Base-by-base conservation (phyloP, 1,284 basidiomycete species). In the Fomes fomentarius region DNA sequence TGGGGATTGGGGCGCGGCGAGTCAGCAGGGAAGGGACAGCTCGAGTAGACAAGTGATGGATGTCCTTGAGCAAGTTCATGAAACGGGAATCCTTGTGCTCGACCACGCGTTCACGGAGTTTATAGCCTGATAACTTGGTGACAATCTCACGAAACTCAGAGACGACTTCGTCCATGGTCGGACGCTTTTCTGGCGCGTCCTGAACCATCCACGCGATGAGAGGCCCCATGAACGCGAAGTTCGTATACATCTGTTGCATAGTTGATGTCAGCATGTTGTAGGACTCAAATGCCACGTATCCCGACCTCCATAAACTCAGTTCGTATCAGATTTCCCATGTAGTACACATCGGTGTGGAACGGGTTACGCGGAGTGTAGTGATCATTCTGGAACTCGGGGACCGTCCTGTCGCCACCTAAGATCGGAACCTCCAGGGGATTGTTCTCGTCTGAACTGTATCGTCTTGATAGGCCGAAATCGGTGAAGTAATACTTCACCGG, bases 401-500 rank as follows among this genome's bases (percentile, higher is more conserved):
- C 46, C 3, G 58, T 48, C 37, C 54, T 57, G 37, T 57, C 50
- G 8, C 51, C 38, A 9, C 47, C 25, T 12, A 33, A 14, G 10
- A 62, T 54, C 1, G 55, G 58, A 17, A 41, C 17, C 26, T 65
- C 64, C 0, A 47, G 51, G 11, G 17, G 41, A n/a, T 19, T 14
- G 2, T 14, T 30, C 28, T 56, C 17, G 1, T 45, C 33, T 11
- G 41, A 25, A 43, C 54, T 33, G 45, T 64, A 64, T 11, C 49
- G 55, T 14, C 69, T 58, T 5, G 75, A 74, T 7, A 72, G 42
- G 1, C 71, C 72, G 12, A 75, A 76, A 42, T 75, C 67, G n/a
- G 58, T 58, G 42, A 62, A 63, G 28, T 67, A 67, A 47, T 75
- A 75, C 30, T 58, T 63, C 5, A 66, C 56, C 0, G 67, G 66